phyloP scores from a whole-genome alignment of 2,329 filamentous ascomycete genomes.

The Fonsecaea erecta region DNA sequence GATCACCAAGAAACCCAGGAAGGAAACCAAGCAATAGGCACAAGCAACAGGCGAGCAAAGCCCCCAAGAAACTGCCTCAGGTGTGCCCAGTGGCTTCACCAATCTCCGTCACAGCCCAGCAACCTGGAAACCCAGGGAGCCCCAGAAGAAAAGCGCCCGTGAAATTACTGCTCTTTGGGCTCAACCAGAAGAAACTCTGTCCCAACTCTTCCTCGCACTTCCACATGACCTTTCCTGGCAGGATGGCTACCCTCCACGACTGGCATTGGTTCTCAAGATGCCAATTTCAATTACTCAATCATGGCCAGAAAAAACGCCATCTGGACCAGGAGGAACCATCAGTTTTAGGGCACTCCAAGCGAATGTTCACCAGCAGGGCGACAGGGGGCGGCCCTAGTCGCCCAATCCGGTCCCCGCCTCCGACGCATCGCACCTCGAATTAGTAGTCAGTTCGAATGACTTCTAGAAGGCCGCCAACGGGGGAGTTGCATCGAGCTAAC shows the following conservation, averaged over 20 bases:
- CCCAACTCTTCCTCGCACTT: neutral
- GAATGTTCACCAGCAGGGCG: neutral
- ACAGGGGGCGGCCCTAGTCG: neutral
- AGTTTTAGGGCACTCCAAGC: slow-evolving; percentile 1
- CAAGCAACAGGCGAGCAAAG: neutral
- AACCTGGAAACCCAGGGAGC: neutral
- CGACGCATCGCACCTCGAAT: neutral
- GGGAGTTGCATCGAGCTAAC: neutral
- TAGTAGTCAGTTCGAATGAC: neutral
- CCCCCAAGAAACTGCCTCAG: neutral
- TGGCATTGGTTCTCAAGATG: neutral
- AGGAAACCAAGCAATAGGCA: neutral
- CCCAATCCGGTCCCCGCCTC: slow-evolving; percentile 9
- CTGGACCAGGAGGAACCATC: neutral
- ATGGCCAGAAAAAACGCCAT: neutral
- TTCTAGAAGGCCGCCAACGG: slow-evolving; percentile 3
- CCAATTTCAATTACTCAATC: slow-evolving; percentile 1
- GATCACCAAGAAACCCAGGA: neutral
- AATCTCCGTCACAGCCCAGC: too few species aligned
- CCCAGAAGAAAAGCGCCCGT: neutral
- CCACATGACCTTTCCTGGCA: neutral
- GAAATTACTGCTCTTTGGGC: slow-evolving; percentile 1
- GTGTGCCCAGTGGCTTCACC: too few species aligned
- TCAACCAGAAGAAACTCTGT: neutral
- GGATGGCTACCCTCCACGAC: neutral